Conservation (phyloP, 345 rosid species). For the Salix arbutifolia region DNA sequence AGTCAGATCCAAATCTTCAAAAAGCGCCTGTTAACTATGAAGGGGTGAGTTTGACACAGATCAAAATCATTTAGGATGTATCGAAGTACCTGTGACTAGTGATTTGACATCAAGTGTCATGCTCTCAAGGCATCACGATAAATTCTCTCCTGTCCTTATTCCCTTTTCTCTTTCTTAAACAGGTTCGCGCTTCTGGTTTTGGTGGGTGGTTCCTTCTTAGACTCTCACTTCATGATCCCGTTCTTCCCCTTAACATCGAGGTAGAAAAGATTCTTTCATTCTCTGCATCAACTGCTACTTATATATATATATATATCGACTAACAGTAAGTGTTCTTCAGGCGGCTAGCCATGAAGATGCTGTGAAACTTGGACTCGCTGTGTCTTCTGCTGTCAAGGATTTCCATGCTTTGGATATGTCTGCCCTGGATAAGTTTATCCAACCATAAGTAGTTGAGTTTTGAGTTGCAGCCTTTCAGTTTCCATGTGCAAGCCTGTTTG, state of each 20-base stretch:
- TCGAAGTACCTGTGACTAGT: neutral
- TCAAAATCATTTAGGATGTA: neutral
- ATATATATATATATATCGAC: neutral
- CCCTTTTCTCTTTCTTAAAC: conserved; percentile 1
- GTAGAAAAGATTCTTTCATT: conserved; percentile 28
- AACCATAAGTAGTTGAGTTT: conserved; percentile 9
- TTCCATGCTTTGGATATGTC: conserved; percentile 79
- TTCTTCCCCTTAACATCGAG: conserved; percentile 98
- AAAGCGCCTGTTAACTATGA: conserved; percentile 84
- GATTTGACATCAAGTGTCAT: neutral
- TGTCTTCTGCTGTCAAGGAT: conserved; percentile 59
- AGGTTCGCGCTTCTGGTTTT: conserved; percentile 86
- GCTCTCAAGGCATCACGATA: neutral
- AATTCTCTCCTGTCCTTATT: neutral
- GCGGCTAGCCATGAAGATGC: conserved; percentile 74
- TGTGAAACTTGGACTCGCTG: conserved; percentile 67
- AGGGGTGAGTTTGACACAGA: conserved; percentile 54
- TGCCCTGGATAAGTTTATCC: conserved; percentile 60
- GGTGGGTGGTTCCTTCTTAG: conserved; percentile 99
- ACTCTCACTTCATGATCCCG: conserved; percentile 96
- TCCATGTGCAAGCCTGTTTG: neutral
- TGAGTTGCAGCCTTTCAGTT: neutral
- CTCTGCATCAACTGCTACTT: conserved; percentile 1
- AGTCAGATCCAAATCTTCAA: conserved; percentile 54
- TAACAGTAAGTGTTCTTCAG: conserved; percentile 26